These are phyloP conservation scores for Ophiostoma ips DNA, from an alignment of 2,329 filamentous ascomycete species.

Conservation along the genomic window DNA sequence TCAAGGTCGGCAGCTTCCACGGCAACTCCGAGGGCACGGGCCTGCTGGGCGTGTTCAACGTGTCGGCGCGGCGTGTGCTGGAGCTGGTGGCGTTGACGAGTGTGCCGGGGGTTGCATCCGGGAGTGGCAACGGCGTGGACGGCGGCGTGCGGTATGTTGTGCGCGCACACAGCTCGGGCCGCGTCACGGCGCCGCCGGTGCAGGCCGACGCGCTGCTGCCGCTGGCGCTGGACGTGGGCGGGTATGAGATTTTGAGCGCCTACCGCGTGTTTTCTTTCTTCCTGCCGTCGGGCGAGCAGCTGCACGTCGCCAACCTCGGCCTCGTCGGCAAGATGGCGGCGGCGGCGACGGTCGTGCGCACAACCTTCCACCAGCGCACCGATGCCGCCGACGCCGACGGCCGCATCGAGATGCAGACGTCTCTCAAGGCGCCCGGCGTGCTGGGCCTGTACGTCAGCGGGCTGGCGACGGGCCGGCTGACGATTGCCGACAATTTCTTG, in stretches of 20 bases:
- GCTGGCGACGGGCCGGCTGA: slow-evolving; percentile 37
- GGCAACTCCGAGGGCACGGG: slow-evolving; percentile 50
- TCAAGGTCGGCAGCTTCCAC: slow-evolving; percentile 70
- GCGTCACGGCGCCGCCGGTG: slow-evolving; percentile 41
- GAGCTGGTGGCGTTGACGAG: slow-evolving; percentile 57
- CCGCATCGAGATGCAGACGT: slow-evolving; percentile 49
- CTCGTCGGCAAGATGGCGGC: slow-evolving; percentile 83
- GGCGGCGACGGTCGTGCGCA: slow-evolving; percentile 57
- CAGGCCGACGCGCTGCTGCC: slow-evolving; percentile 36
- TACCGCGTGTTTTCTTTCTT: slow-evolving; percentile 50
- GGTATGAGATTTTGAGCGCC: slow-evolving; percentile 71
- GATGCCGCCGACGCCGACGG: slow-evolving; percentile 45
- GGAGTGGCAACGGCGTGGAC: too few species aligned
- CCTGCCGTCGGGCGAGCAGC: slow-evolving; percentile 13
- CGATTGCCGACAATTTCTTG: slow-evolving; percentile 53
- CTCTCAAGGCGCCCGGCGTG: slow-evolving; percentile 66
- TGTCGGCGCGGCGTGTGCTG: slow-evolving; percentile 42
- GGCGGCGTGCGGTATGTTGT: slow-evolving; percentile 48
- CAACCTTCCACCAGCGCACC: slow-evolving; percentile 31
- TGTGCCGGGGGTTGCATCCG: too few species aligned
- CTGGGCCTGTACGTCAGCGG: slow-evolving; percentile 65
- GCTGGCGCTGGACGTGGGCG: slow-evolving; percentile 47
- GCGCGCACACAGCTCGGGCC: slow-evolving; percentile 54
- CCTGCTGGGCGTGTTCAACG: slow-evolving; percentile 77
- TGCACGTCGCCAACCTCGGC: slow-evolving; percentile 59